These are phyloP conservation scores for Dioscorea dumetorum DNA, from an alignment of 106 monocot genomes.

Conservation along the genomic window DNA sequence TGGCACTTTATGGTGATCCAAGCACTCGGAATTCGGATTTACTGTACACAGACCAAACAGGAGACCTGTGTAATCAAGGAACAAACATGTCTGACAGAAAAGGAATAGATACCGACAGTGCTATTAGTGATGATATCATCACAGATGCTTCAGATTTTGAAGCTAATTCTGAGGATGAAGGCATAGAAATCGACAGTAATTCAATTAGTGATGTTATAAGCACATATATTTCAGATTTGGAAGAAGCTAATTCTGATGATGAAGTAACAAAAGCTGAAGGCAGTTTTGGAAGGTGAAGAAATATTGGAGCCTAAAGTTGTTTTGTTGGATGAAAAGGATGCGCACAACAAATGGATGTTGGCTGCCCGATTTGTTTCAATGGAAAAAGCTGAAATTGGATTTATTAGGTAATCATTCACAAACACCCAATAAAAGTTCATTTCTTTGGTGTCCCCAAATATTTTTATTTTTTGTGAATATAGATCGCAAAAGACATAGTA, in stretches of 20 bases:
- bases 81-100: slow-evolving; percentile 1
- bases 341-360: background rate
- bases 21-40: slow-evolving; percentile 37
- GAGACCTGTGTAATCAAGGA: background rate
- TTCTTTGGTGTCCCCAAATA: no score
- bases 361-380: background rate
- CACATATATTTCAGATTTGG: slow-evolving; percentile 3
- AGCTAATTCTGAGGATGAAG: slow-evolving; percentile 23
- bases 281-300: slow-evolving; percentile 19
- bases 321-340: background rate
- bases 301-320: background rate
- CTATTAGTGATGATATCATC: slow-evolving; percentile 4
- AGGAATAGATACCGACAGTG: slow-evolving; percentile 5
- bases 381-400: background rate
- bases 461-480: no score
- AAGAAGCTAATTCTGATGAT: slow-evolving; percentile 6
- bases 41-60: slow-evolving; percentile 17
- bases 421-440: no score
- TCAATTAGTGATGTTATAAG: slow-evolving; percentile 1
- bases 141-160: slow-evolving; percentile 3
- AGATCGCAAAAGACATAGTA: no score
- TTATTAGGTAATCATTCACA: background rate
- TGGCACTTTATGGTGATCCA: slow-evolving; percentile 85
- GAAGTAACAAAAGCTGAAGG: slow-evolving; percentile 4
- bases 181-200: no score